Base-by-base conservation (phyloP, 176 grass and related monocot species). In the Urochloa ruziziensis region DNA sequence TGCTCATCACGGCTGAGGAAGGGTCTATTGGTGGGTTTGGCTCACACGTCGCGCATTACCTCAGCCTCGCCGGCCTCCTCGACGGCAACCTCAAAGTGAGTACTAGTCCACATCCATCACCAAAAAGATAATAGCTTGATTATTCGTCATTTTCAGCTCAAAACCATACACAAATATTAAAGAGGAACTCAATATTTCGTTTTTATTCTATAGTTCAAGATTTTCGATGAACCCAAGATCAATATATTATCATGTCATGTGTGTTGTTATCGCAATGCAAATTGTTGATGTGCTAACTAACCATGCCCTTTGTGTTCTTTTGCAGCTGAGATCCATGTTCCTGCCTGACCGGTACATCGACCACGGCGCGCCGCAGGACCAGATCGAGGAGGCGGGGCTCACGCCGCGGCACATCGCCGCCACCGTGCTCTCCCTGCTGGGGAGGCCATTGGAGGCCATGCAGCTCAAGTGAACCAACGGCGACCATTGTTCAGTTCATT, bases 251-350 rank as follows among this genome's bases (percentile, higher is more conserved):
- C n/a, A n/a, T n/a, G n/a, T n/a, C n/a, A n/a, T n/a, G n/a, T n/a
- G n/a, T n/a, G n/a, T n/a, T n/a, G n/a, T n/a, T n/a, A n/a, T n/a
- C n/a, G n/a, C n/a, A n/a, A n/a, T n/a, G n/a, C 42, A 44, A 44
- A 46, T 60, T 74, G 10, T 62, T 70, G 24, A n/a, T 19, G 11
- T 17, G 17, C 24, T 89, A 13, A 89, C 24, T 89, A 13, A 89
- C 29, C 24, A 61, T 51, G 7, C 16, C 78, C 37, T 28, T 63
- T 44, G 2, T 60, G 23, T 56, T 47, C 6, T 42, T 42, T 43
- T 90, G 90, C 96, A 99, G 96, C 69, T 94, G 87, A 87, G 96
- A 46, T 99, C 93, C 35, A 92, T 99, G 85, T 94, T 99, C 82
- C 53, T 99, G 32, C 96, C 96, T 0, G 91, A 99, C 79, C 33